Base-by-base conservation (phyloP, 75 land plant species). In the Picea glauca region DNA sequence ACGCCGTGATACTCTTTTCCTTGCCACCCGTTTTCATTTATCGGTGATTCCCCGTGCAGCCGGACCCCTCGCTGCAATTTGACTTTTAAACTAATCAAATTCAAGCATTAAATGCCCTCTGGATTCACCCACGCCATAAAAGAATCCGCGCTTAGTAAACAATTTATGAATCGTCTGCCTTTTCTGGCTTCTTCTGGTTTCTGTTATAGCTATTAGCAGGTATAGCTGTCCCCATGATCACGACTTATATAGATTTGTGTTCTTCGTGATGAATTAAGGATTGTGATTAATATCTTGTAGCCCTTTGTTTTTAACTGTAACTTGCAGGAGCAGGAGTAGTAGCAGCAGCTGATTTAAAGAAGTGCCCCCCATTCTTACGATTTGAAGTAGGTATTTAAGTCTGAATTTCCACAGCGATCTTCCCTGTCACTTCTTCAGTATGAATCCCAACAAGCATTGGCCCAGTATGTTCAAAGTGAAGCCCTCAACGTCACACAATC, bases 381-480 rank as follows among this genome's bases (percentile, higher is more conserved):
- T 3, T 43, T n/a, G 46, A 23, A 70, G n/a, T 70, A 20, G 23
- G 11, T 43, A 20, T n/a, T 8, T 68, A 56, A 20, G 23, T 20
- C n/a, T 70, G 56, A 35, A 46, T 70, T 43, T 70, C 43, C 2
- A 4, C 26, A 20, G 26, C 26, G 26, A 26, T 26, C 26, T 26
- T 26, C 26, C 26, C 26, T 26, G 26, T 26, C 26, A 26, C 26
- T 26, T 26, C 26, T 26, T 26, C 26, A 70, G 26, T 11, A 70
- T 70, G 74, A 70, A 11, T 40, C 83, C 92, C 26, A 88, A 90
- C 83, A 85, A 88, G 83, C 87, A 90, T 84, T 90, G 92, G 92
- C 92, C 92, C 18, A 90, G 87, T 82, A 80, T 90, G 88, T 90
- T 90, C 84, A 90, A 88, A 62, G 85, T 90, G 75, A 90, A 90